Base-by-base conservation (phyloP, 1,284 basidiomycete genomes). In the Vanrija humicola region DNA sequence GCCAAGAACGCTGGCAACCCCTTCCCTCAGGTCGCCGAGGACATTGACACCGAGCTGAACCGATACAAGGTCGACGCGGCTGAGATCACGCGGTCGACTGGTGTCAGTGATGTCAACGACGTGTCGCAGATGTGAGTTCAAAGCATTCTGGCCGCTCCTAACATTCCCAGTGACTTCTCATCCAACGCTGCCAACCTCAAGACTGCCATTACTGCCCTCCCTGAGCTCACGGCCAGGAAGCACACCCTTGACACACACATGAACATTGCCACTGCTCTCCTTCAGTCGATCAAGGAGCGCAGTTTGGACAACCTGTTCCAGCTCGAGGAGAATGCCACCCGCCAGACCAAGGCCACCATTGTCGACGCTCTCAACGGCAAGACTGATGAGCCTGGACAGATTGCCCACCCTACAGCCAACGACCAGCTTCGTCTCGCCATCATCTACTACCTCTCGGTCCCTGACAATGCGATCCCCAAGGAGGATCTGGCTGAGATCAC, bases 1-100 rank as follows among this genome's bases (percentile, higher is more conserved):
- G 87, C 87, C 9, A 92, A 91, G 77, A 97, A 98, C 70, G 91
- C 93, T 1, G 86, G 89, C 6, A 91, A 90, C 63, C 96, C 96
- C 0, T 98, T 99, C 81, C 96, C 96, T 29, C 91, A 97, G 67
- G 96, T 99, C 2, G 95, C 96, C 1, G 96, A 98, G 72, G 94
- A 98, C 65, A 98, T 99, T 52, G 93, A 98, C 69, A 70, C 82
- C 5, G 96, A 98, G 75, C 79, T 98, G 61, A 92, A 88, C 75
- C 86, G 86, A 43, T 99, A 99, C 77, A 98, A 98, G 78, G 83
- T 88, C 64, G 96, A 98, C 68, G 94, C 96, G 2, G 93, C 92
- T 9, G 96, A 99, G 73, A 89, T 99, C 61, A 98, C 96, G 5
- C 83, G 95, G 43, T 91, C 89, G 23, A 98, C 96, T 0, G 96